Conservation (phyloP, 495 filamentous ascomycete species). For the Neurospora sp. region DNA sequence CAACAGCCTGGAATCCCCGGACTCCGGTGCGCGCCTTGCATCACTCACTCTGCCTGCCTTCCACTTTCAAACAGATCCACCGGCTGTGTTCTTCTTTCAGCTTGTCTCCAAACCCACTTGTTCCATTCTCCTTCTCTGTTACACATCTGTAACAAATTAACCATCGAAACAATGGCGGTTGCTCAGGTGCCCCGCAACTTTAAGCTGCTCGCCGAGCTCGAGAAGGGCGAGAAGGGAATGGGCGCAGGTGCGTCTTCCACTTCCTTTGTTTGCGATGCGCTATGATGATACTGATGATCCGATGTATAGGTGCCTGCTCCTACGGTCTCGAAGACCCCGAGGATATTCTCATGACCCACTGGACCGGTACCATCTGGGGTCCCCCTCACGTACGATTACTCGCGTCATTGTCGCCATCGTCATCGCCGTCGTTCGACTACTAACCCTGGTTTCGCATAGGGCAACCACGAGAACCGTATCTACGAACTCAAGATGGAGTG, state of each 20-base stretch:
- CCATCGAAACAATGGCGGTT: slow-evolving; percentile 31
- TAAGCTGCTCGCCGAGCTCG: slow-evolving; percentile 88
- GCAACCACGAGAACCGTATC: slow-evolving; percentile 94
- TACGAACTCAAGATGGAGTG: slow-evolving; percentile 98
- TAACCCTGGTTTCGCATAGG: slow-evolving; percentile 42
- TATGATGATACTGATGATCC: neutral
- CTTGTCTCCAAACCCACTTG: neutral
- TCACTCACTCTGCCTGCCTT: neutral
- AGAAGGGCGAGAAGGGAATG: slow-evolving; percentile 96
- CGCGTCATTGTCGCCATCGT: neutral
- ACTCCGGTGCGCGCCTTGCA: neutral
- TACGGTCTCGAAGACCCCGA: slow-evolving; percentile 93
- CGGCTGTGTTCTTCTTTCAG: neutral
- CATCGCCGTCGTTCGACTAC: neutral
- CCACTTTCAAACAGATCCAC: neutral
- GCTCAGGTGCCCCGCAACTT: slow-evolving; percentile 94
- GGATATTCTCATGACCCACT: slow-evolving; percentile 95
- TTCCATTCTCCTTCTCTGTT: neutral
- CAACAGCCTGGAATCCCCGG: neutral
- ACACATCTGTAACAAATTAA: neutral
- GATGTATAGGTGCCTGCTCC: slow-evolving; percentile 74
- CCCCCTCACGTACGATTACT: slow-evolving; percentile 71
- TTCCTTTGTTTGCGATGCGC: neutral
- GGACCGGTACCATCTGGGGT: slow-evolving; percentile 95
- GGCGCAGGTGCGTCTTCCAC: slow-evolving; percentile 60